Evolutionary conservation across 202 grass and related monocot genomes (phyloP), one percentile per base, ranked within the genome.

Genomic region (Saccharum hybrid): DNA sequence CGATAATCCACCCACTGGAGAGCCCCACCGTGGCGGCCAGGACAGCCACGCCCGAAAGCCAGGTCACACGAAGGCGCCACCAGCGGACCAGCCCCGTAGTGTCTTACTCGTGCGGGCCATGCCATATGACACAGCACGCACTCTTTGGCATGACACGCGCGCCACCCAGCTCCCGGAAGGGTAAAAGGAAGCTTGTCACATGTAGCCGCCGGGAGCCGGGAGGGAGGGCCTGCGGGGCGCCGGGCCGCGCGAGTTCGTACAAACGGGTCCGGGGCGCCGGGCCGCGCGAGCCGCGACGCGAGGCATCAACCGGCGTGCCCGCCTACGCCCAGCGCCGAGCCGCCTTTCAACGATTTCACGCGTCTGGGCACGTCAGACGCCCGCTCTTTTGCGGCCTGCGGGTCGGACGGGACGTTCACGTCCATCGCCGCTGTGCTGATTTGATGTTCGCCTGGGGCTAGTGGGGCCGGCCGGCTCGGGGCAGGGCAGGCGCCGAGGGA

Each of bases 1-100:
- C 69, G 86, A 80, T 59, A 64, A 79, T 22, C 81, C 72, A 81
- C 76, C 82, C 42, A 65, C 65, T 78, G 69, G 77, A 62, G 36
- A 67, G 38, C 69, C 77, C 69, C 77, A 76, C 71, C 28, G 13
- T 3, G 18, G 14, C 37, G 19, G 45, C 59, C 26, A 19, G 23
- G 56, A 3, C 14, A 88, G 15, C 54, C 71, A 26, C 23, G 64
- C 41, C 82, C 49, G 3, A 52, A 45, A 66, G 18, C 72, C 33
- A 83, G 80, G 43, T 81, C 87, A 76, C 70, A 10, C 52, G n/a
- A n/a, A n/a, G n/a, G 36, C 10, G 34, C 52, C 31, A 63, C 14
- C 54, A 62, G 15, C 5, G 4, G 13, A 49, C 15, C 5, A 19
- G 71, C 63, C 30, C 13, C 42, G 57, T 7, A 48, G n/a, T 6